Evolutionary conservation across 495 filamentous ascomycete species (phyloP).

Genomic region (Jackrogersella minutella): DNA sequence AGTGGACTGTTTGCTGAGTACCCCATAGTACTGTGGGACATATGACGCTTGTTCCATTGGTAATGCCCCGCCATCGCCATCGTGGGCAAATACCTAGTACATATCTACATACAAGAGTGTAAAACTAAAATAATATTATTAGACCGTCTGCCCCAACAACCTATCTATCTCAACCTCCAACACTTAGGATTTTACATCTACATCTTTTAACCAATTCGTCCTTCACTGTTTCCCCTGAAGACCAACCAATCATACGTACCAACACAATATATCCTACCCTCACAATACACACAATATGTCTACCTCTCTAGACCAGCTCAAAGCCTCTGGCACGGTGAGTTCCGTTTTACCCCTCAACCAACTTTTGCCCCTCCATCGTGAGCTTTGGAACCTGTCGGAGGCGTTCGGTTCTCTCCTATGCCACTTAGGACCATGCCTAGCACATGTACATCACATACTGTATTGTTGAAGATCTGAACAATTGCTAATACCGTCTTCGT

Average conservation of each 20-base stretch:
- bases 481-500: constrained; percentile 41
- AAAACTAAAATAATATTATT: constrained; percentile 20
- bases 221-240: background rate
- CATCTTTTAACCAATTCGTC: background rate
- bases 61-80: constrained; percentile 36
- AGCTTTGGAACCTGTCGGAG: constrained; percentile 14
- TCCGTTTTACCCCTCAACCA: constrained; percentile 50
- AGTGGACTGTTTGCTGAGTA: constrained; percentile 13
- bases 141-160: constrained; percentile 29
- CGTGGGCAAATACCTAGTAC: constrained; percentile 26
- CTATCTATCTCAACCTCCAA: constrained; percentile 8
- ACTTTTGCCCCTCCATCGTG: constrained; percentile 45
- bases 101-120: background rate
- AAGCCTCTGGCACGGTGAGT: constrained; percentile 93
- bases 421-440: constrained; percentile 10
- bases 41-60: constrained; percentile 35
- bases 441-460: background rate
- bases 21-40: constrained; percentile 32
- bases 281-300: constrained; percentile 67
- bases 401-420: constrained; percentile 20
- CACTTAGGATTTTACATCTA: constrained; percentile 29
- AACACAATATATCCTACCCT: constrained; percentile 26
- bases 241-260: constrained; percentile 1
- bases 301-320: constrained; percentile 92
- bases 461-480: background rate